phyloP scores from a whole-genome alignment of 805 yeast species.

The Myxozyma neotropica region DNA sequence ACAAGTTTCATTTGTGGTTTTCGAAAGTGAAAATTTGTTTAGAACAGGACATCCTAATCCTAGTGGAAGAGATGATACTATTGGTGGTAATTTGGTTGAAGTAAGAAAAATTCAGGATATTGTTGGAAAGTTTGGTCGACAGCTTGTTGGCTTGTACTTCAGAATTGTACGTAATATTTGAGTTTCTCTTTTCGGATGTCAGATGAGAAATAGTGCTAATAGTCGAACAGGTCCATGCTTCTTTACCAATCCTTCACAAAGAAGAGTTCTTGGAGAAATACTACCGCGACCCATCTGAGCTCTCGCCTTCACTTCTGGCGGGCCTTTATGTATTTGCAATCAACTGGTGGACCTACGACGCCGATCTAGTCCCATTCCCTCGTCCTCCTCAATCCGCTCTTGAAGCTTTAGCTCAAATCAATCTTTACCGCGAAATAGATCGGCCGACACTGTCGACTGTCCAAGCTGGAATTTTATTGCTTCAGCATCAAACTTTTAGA shows the following conservation, averaged over 20 bases:
- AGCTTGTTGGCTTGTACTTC: conserved; percentile 35
- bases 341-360: conserved; percentile 39
- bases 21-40: conserved; percentile 35
- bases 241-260: conserved; percentile 38
- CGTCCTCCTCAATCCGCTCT: conserved; percentile 32
- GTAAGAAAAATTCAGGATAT: conserved; percentile 37
- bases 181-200: background rate
- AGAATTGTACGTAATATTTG: conserved; percentile 29
- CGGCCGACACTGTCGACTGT: conserved; percentile 45
- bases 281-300: conserved; percentile 36
- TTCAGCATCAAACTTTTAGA: conserved; percentile 49
- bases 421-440: conserved; percentile 35
- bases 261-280: conserved; percentile 38
- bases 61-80: conserved; percentile 36
- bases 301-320: conserved; percentile 36
- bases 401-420: conserved; percentile 32
- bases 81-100: conserved; percentile 36
- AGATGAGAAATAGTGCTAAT: too few relatives aligned
- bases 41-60: conserved; percentile 27
- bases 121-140: conserved; percentile 34
- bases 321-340: conserved; percentile 38
- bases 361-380: conserved; percentile 32
- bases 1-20: conserved; percentile 34
- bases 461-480: conserved; percentile 48
- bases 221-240: conserved; percentile 29